phyloP scores from a whole-genome alignment of 1,284 basidiomycete species.

The Porogramme epimiltina region DNA sequence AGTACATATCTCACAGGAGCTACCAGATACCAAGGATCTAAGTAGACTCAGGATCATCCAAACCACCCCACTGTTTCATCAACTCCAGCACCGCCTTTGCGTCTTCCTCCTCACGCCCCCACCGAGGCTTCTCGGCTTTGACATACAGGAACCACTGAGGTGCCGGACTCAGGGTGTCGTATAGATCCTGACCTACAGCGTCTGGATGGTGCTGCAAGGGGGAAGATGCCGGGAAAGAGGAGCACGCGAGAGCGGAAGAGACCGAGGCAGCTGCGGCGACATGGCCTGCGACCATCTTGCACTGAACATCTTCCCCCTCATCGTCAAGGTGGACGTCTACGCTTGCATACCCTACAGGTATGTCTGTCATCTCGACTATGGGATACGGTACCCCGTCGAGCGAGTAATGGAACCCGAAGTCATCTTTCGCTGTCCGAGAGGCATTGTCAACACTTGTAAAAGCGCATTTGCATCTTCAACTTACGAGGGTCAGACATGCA shows the following conservation, averaged over 20 bases:
- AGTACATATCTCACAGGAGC: too few relatives aligned
- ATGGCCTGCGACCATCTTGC: constrained; percentile 42
- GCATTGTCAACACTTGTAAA: background rate
- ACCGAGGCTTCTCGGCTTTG: background rate
- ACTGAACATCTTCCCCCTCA: constrained; percentile 35
- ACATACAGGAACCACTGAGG: constrained; percentile 10
- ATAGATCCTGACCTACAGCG: too few relatives aligned
- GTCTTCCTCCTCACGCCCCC: too few relatives aligned
- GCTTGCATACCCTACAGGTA: constrained; percentile 38
- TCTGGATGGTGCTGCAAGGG: constrained; percentile 52
- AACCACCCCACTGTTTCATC: too few relatives aligned
- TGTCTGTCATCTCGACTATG: constrained; percentile 29
- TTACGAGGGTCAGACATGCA: background rate
- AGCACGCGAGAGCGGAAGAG: constrained; percentile 29
- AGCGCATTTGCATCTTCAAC: background rate
- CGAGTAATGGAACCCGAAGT: background rate
- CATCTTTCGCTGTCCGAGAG: background rate
- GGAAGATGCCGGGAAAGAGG: too few relatives aligned
- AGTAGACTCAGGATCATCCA: too few relatives aligned
- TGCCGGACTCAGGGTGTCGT: constrained; percentile 6
- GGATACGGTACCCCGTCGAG: constrained; percentile 40
- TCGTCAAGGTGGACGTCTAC: constrained; percentile 42
- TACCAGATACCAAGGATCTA: too few relatives aligned
- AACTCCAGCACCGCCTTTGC: too few relatives aligned
- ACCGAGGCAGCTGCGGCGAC: constrained; percentile 25